Evolutionary conservation across 73 alveolate species (phyloP), one percentile per base, ranked within the genome.

Genomic region (Breviolum minutum): DNA sequence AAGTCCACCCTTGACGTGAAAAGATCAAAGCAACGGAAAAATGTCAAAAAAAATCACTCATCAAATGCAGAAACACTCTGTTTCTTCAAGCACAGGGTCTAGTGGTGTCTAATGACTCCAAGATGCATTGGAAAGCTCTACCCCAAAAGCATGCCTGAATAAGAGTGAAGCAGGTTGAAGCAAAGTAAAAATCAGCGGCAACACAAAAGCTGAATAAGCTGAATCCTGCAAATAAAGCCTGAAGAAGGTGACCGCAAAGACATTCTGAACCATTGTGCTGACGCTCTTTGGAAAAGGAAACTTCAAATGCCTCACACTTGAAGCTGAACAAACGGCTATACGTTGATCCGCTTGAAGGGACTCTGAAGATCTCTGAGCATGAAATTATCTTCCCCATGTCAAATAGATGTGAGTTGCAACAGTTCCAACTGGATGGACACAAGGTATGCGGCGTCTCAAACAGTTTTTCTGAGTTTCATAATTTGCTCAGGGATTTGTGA

Each of bases 61-160:
- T n/a, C n/a, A 32, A 61, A n/a, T 79, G 63, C 29, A 61, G 5
- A 61, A 61, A 7, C 19, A 83, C 54, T 40, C 54, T 40, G 54
- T 40, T 40, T 40, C 54, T 40, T 40, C 54, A 40, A 40, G 54
- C 54, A 40, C 54, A 40, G 54, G 54, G 54, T 40, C 54, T 40
- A 40, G 54, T 40, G 54, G 54, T 40, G 54, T 40, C 54, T 2
- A 62, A 73, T 71, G 61, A 17, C 80, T 66, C 66, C 98, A 73
- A 92, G 98, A 32, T 9, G 80, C 98, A 7, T 32, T n/a, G 27
- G 98, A 73, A 74, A 92, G 98, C 79, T 92, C 98, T 11, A 92
- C 98, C 16, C 69, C 98, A 60, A 92, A 92, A 3, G 98, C 90
- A 74, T 92, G 98, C 98, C 98, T 92, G 69, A n/a, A 40, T 5